Conservation (phyloP, 495 filamentous ascomycete species). For the Trichoderma orchidacearum region DNA sequence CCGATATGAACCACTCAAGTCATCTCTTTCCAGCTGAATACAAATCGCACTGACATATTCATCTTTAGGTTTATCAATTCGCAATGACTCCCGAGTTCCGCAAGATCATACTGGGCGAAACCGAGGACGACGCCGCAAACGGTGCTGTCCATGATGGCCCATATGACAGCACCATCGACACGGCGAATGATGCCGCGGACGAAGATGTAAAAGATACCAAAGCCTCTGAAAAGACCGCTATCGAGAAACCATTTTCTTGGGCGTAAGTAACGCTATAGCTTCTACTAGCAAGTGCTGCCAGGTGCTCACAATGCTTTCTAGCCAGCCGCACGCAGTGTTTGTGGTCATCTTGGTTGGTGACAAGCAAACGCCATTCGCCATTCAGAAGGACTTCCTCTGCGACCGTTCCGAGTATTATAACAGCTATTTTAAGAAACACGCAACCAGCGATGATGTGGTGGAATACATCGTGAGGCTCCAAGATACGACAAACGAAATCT, state of each 20-base stretch:
- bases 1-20: too few species aligned
- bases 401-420: conserved; percentile 33
- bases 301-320: too few species aligned
- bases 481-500: conserved; percentile 27
- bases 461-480: conserved; percentile 34
- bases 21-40: not conserved
- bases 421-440: conserved; percentile 22
- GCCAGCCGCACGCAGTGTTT: conserved; percentile 37
- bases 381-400: conserved; percentile 40
- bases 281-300: not conserved
- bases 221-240: not conserved
- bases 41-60: not conserved
- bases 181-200: not conserved
- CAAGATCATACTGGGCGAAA: too few species aligned
- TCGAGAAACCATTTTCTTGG: not conserved
- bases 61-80: not conserved
- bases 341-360: conserved; percentile 36
- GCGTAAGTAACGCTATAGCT: not conserved
- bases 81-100: not conserved
- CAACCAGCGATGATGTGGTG: conserved; percentile 11
- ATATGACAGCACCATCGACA: not conserved
- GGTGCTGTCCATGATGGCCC: not conserved
- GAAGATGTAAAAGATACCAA: not conserved
- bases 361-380: conserved; percentile 33
- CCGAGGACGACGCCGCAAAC: not conserved